Evolutionary conservation across 2,329 filamentous ascomycete genomes (phyloP).

Genomic region (Xylariaceae sp.): DNA sequence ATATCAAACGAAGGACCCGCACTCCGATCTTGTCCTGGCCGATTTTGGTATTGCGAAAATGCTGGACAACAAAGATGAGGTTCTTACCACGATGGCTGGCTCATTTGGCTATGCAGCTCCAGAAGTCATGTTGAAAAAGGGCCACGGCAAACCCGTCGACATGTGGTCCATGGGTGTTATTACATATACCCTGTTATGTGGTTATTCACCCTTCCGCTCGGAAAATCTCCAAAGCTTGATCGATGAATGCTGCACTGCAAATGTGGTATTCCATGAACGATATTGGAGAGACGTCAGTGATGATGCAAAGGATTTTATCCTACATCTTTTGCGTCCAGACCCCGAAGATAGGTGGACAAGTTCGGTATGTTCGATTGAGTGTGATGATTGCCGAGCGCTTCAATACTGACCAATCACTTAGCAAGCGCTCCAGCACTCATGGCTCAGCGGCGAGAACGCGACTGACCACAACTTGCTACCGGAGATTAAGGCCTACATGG

Average conservation of each 20-base stretch:
- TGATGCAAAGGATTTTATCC: conserved; percentile 93
- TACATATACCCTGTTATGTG: conserved; percentile 95
- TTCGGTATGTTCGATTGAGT: conserved; percentile 49
- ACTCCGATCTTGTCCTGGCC: conserved; percentile 86
- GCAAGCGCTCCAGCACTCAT: conserved; percentile 75
- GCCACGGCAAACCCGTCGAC: conserved; percentile 96
- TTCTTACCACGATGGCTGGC: conserved; percentile 96
- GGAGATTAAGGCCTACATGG: conserved; percentile 91
- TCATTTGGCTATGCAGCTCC: conserved; percentile 97
- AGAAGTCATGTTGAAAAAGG: conserved; percentile 96
- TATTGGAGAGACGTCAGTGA: conserved; percentile 98
- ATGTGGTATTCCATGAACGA: conserved; percentile 90
- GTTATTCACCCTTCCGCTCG: conserved; percentile 95
- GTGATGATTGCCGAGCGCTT: background rate
- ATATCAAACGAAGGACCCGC: conserved; percentile 72
- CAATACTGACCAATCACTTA: conserved; percentile 33
- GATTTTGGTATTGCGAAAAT: conserved; percentile 99
- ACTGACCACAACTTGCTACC: conserved; percentile 96
- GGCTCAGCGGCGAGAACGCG: conserved; percentile 87
- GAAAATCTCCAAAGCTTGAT: conserved; percentile 92
- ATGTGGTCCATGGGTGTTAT: conserved; percentile 99
- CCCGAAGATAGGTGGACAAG: conserved; percentile 74
- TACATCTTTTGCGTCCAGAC: conserved; percentile 71
- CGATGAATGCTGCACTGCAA: conserved; percentile 80
- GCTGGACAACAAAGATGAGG: conserved; percentile 83